Evolutionary conservation across 176 grass and related monocot genomes (phyloP), one percentile per base, ranked within the genome.

Genomic region (Oryza rufipogon): DNA sequence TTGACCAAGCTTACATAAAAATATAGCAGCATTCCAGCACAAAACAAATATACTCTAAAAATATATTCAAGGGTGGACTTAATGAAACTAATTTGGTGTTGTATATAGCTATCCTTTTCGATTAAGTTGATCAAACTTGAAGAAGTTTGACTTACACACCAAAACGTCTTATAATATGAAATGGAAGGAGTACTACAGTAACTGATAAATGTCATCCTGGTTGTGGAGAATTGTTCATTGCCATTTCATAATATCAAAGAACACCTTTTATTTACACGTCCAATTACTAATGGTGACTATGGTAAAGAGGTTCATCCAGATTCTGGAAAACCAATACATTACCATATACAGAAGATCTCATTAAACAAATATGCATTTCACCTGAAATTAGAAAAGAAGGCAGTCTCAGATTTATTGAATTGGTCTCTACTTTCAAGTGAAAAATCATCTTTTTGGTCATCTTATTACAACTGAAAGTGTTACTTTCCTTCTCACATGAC

Each of bases 291-390:
- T 56, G 11, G 34, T 78, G 38, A 65, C 23, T 78, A 39, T 63
- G 54, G n/a, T 64, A 44, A 78, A 28, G 13, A 45, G 22, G 58
- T 15, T 11, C 38, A 44, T 64, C 38, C 58, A 23, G 64, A 78
- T 78, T 78, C 0, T 41, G 12, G 58, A 78, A 25, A 44, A 74
- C 25, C 6, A 19, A 16, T 11, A 3, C 26, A 34, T 48, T 79
- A 8, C 28, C 7, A 44, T 33, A 73, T 17, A 48, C 19, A 54
- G 72, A 77, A 74, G 56, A 34, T 64, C 11, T 28, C 17, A 15
- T 23, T 44, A 64, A 16, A 70, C 6, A 13, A 42, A 78, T 5
- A 48, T 68, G 69, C 75, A 68, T 60, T 86, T 70, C 30, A 58
- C 20, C 33, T 82, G 42, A 82, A 81, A 20, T 26, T 9, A 6